Evolutionary conservation across 441 rosid species (phyloP), one percentile per base, ranked within the genome.

Genomic region (Kokia cookei): DNA sequence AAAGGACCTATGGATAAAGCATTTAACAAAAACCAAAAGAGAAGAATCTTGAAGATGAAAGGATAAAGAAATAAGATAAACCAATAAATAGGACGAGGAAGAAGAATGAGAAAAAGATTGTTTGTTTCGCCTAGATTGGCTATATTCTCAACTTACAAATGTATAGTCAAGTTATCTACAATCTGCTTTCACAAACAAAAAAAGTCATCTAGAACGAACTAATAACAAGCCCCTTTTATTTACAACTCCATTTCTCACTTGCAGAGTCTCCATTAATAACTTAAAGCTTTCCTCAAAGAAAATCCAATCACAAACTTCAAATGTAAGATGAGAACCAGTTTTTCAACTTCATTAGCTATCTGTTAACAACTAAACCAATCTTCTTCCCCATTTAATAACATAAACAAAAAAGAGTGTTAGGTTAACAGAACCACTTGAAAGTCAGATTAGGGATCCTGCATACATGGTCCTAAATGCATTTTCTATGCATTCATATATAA

Each of bases 381-480:
- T 68, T 57, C 57, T 45, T 14, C 71, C 45, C 65, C 65, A 45
- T 65, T 13, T 37, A 32, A 48, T 47, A 48, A 78, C 60, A 65
- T 24, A 64, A 66, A 22, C 66, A 82, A 72, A 54, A 45, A 42
- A 65, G 48, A 78, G 55, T 72, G 58, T 57, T 75, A 55, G 72
- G 72, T 51, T 43, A 72, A 73, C 70, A 77, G 47, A 54, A 73
- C 6, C 14, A 77, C 13, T 65, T 57, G 45, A 79, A 74, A 55
- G 26, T 58, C 76, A 77, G 83, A 79, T 80, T 83, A 82, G 84
- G 84, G 87, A 75, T 85, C 83, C 77, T 62, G 37, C 71, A 42
- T 29, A 57, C 24, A 58, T 40, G 74, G 63, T 65, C 67, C 76
- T 62, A 74, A 71, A 76, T 78, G 68, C 71, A 72, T 71, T 83